A percentile compares a stretch with the other conserved stretches of the same genome.
Evolutionary conservation across 495 filamentous ascomycete genomes (phyloP).

Genomic region (Talaromyces stipitatus): DNA sequence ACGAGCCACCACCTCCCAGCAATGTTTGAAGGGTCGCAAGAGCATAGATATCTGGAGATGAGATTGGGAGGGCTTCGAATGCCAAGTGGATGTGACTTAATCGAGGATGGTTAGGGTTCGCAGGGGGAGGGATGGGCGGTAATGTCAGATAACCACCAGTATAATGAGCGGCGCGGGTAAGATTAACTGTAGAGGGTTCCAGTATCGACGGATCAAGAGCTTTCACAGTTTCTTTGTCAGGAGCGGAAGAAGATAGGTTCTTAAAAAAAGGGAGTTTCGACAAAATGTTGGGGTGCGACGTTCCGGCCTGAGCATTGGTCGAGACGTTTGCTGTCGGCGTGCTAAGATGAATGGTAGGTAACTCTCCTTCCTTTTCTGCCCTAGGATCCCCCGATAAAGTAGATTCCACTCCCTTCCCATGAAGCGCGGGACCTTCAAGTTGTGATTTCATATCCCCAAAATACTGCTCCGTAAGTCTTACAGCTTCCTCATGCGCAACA

Average conservation of each 20-base stretch:
- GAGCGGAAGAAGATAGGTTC: conserved; percentile 68
- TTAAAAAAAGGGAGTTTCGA: conserved; percentile 92
- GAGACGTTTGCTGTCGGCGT: conserved; percentile 31
- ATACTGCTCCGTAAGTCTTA: conserved; percentile 70
- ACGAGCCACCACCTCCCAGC: conserved; percentile 91
- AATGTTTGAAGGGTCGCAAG: conserved; percentile 94
- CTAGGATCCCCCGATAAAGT: conserved; percentile 42
- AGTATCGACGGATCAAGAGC: conserved; percentile 31
- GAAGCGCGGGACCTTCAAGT: conserved; percentile 43
- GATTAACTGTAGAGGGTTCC: conserved; percentile 44
- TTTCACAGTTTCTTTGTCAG: conserved; percentile 50
- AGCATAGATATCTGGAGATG: conserved; percentile 87
- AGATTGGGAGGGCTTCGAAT: conserved; percentile 91
- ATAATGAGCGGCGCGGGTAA: conserved; percentile 68
- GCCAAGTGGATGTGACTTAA: conserved; percentile 90
- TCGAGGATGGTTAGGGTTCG: conserved; percentile 69
- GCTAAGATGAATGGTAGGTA: conserved; percentile 33
- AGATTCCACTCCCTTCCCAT: conserved; percentile 48
- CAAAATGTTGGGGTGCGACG: conserved; percentile 49
- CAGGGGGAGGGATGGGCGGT: conserved; percentile 66
- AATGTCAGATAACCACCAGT: conserved; percentile 88
- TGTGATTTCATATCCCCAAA: conserved; percentile 82
- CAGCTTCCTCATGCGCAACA: conserved; percentile 72
- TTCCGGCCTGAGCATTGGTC: conserved; percentile 30
- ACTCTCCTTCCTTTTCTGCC: conserved; percentile 30